Evolutionary conservation across 2,329 filamentous ascomycete genomes (phyloP).

Genomic region (Diaporthe amygdali): DNA sequence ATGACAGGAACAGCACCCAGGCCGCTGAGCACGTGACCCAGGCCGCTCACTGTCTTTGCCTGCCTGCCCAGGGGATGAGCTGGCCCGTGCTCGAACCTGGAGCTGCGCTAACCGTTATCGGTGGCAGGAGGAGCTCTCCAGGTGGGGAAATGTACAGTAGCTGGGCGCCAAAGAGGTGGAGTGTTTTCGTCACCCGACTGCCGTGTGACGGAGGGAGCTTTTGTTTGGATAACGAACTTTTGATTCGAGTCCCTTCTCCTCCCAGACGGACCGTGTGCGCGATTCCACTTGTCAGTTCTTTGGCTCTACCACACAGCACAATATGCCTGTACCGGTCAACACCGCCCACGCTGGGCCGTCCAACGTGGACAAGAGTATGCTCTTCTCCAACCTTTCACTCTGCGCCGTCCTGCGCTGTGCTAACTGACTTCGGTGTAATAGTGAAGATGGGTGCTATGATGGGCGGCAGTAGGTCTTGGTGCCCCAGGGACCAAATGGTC

Average conservation of each 20-base stretch:
- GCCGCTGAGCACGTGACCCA: neutral
- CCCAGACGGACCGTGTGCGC: neutral
- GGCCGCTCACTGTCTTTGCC: neutral
- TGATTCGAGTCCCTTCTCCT: neutral
- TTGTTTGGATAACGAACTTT: neutral
- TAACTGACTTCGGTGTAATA: conserved; percentile 46
- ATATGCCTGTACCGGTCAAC: conserved; percentile 39
- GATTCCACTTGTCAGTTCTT: neutral
- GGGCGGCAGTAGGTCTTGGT: conserved; percentile 81
- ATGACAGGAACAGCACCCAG: neutral
- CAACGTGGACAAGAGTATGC: conserved; percentile 60
- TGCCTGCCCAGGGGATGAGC: neutral
- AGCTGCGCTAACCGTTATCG: conserved; percentile 1
- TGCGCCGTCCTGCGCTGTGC: neutral
- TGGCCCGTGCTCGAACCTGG: neutral
- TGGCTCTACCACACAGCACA: conserved; percentile 19
- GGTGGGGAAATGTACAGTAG: neutral
- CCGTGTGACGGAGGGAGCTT: neutral
- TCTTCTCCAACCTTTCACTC: neutral
- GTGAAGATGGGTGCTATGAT: conserved; percentile 99
- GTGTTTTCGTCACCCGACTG: conserved; percentile 11
- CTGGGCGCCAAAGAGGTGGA: conserved; percentile 2
- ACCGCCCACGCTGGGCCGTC: conserved; percentile 48
- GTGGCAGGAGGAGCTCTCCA: neutral
- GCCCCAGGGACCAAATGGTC: neutral